These are phyloP conservation scores for Chenopodium album DNA, from an alignment of 148 eudicot species.

Conservation along the genomic window DNA sequence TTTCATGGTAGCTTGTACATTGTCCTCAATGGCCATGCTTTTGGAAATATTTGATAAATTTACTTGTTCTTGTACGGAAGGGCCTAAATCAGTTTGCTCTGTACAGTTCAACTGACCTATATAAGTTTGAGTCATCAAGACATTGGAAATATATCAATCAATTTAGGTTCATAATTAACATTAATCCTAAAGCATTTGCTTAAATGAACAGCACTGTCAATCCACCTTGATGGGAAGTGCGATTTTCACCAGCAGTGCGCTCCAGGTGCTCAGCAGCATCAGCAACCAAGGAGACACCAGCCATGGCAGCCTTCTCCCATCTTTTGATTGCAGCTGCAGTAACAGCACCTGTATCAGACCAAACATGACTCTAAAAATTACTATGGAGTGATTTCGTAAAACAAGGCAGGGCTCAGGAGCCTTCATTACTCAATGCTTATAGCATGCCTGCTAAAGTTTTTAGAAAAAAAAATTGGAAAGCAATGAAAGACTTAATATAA, in stretches of 20 bases:
- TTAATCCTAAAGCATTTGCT: constrained; percentile 29
- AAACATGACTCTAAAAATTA: background rate
- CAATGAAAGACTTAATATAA: background rate
- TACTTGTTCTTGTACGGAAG: constrained; percentile 35
- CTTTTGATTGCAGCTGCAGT: constrained; percentile 74
- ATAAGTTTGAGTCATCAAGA: constrained; percentile 20
- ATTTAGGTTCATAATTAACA: constrained; percentile 11
- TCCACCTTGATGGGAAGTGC: constrained; percentile 10
- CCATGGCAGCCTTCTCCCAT: constrained; percentile 99
- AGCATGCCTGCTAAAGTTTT: background rate
- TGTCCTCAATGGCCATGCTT: constrained; percentile 32
- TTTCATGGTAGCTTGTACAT: constrained; percentile 44
- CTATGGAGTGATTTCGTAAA: background rate
- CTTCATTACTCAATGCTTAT: background rate
- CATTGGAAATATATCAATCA: constrained; percentile 4
- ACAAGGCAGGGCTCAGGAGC: background rate
- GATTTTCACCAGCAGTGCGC: constrained; percentile 47
- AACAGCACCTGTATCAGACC: constrained; percentile 36
- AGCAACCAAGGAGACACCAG: constrained; percentile 98
- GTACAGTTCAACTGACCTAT: constrained; percentile 22
- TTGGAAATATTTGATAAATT: constrained; percentile 34
- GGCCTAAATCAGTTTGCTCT: constrained; percentile 45
- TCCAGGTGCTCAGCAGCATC: constrained; percentile 99
- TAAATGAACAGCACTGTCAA: constrained; percentile 37
- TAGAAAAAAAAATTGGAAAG: background rate